phyloP scores from a whole-genome alignment of 2,329 filamentous ascomycete species.

The Aaosphaeria arxii region DNA sequence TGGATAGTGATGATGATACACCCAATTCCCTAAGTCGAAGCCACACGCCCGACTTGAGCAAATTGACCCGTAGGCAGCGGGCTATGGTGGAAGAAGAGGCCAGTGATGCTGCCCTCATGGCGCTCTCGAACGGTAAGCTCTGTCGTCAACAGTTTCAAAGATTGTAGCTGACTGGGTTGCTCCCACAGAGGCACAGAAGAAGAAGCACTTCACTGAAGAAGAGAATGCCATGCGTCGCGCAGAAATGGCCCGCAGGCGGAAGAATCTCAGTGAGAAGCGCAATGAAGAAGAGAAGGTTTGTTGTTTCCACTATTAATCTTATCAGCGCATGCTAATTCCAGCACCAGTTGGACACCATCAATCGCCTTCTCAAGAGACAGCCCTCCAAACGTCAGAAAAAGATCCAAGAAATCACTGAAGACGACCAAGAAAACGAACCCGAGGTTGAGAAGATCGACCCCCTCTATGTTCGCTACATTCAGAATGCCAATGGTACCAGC shows the following conservation, averaged over 20 bases:
- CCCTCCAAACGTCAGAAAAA: conserved; percentile 63
- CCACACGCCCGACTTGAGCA: conserved; percentile 62
- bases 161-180: conserved; percentile 8
- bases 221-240: conserved; percentile 70
- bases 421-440: conserved; percentile 48
- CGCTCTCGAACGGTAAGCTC: conserved; percentile 54
- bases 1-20: conserved; percentile 53
- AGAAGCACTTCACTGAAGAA: conserved; percentile 70
- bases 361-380: conserved; percentile 83
- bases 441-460: conserved; percentile 53
- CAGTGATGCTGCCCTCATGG: conserved; percentile 44
- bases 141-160: not conserved
- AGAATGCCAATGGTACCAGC: conserved; percentile 57
- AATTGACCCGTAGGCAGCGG: conserved; percentile 67
- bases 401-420: conserved; percentile 45
- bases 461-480: conserved; percentile 69
- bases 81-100: conserved; percentile 55
- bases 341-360: conserved; percentile 82
- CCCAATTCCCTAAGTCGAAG: conserved; percentile 51
- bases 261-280: conserved; percentile 73
- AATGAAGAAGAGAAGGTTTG: conserved; percentile 72
- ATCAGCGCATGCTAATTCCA: not conserved
- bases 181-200: conserved; percentile 62
- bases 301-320: not conserved
- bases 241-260: conserved; percentile 70